Conservation (phyloP, 2,329 filamentous ascomycete species). For the Hymenoscyphus fraxineus region DNA sequence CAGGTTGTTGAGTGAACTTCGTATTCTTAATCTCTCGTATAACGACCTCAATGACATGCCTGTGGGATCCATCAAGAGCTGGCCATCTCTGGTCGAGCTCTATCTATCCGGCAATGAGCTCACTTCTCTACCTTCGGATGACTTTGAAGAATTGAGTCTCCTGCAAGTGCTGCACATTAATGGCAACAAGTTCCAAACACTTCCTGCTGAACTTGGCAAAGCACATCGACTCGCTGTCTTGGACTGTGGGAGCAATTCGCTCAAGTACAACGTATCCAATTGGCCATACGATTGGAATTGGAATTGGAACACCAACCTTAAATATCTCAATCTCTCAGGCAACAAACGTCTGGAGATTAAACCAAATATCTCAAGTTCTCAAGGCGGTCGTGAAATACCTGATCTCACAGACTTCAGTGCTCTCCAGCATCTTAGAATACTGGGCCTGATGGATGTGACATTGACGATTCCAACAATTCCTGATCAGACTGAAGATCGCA, state of each 20-base stretch:
- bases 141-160: constrained; percentile 83
- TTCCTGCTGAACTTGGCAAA: constrained; percentile 92
- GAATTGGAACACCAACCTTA: constrained; percentile 95
- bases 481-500: constrained; percentile 89
- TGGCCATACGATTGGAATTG: constrained; percentile 99
- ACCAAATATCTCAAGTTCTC: constrained; percentile 62
- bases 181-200: constrained; percentile 93
- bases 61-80: constrained; percentile 78
- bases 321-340: constrained; percentile 92
- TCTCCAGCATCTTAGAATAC: constrained; percentile 75
- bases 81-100: constrained; percentile 85
- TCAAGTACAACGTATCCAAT: constrained; percentile 99
- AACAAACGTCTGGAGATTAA: constrained; percentile 96
- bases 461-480: constrained; percentile 89
- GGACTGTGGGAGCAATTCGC: constrained; percentile 88
- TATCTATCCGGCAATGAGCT: constrained; percentile 95
- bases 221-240: constrained; percentile 87
- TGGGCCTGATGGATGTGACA: constrained; percentile 97
- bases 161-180: constrained; percentile 93
- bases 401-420: constrained; percentile 87
- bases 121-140: constrained; percentile 86
- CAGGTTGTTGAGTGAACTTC: constrained; percentile 74
- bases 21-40: constrained; percentile 89
- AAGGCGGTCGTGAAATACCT: constrained; percentile 61
- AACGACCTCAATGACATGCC: constrained; percentile 93